Conservation (phyloP, 805 yeast species). For the Priceomyces medius region DNA sequence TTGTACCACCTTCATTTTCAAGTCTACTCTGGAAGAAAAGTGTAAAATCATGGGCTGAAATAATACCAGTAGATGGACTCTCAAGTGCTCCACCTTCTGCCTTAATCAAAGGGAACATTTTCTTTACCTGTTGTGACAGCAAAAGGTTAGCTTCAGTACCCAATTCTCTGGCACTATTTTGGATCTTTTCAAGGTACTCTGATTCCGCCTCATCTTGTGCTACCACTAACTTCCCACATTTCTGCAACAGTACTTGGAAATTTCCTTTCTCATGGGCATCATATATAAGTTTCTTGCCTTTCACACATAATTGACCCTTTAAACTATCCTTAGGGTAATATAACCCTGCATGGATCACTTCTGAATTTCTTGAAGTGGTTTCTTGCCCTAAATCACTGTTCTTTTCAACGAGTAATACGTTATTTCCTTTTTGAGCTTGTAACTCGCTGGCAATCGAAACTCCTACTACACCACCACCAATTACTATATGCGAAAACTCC, state of each 20-base stretch:
- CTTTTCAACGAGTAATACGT: constrained; percentile 68
- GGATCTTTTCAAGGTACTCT: constrained; percentile 55
- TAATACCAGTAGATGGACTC: constrained; percentile 83
- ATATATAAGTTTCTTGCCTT: constrained; percentile 72
- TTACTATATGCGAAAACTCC: constrained; percentile 68
- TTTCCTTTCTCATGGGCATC: constrained; percentile 37
- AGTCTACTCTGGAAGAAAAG: constrained; percentile 53
- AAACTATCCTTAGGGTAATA: constrained; percentile 72
- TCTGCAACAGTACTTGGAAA: constrained; percentile 48
- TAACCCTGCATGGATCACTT: constrained; percentile 89
- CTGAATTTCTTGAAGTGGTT: constrained; percentile 87
- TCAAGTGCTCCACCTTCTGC: constrained; percentile 62
- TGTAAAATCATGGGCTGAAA: constrained; percentile 78
- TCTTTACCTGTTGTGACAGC: constrained; percentile 41
- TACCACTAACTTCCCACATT: constrained; percentile 84
- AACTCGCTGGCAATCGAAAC: constrained; percentile 76
- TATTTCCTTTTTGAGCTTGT: constrained; percentile 39
- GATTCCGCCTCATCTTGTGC: constrained; percentile 71
- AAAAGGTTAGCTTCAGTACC: constrained; percentile 61
- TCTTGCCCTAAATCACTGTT: constrained; percentile 68
- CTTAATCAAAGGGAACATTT: constrained; percentile 62
- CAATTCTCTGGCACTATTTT: constrained; percentile 47
- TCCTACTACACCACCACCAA: constrained; percentile 88
- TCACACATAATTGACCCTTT: constrained; percentile 67
- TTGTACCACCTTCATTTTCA: constrained; percentile 60